Conservation (phyloP, 345 rosid genomes). For the Eucalyptus marginata region DNA sequence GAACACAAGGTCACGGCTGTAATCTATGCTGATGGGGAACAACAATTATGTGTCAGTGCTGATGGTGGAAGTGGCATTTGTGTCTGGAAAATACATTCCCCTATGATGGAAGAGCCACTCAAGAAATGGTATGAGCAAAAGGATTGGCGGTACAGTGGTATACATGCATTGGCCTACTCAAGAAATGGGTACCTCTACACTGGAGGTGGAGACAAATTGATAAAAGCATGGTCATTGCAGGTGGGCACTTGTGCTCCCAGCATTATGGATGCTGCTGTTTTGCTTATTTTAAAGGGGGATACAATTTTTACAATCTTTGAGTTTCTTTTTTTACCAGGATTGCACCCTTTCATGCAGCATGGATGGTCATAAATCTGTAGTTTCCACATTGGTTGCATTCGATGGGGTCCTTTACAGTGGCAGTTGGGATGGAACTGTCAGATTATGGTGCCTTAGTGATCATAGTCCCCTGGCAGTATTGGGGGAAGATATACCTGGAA, state of each 20-base stretch:
- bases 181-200: conserved; percentile 57
- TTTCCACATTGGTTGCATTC: conserved; percentile 48
- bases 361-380: conserved; percentile 88
- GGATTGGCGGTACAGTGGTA: conserved; percentile 95
- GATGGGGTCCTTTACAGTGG: conserved; percentile 81
- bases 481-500: conserved; percentile 47
- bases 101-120: conserved; percentile 49
- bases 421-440: conserved; percentile 88
- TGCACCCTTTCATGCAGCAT: conserved; percentile 54
- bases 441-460: conserved; percentile 82
- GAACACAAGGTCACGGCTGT: conserved; percentile 79
- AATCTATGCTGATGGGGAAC: conserved; percentile 46
- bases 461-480: conserved; percentile 65
- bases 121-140: conserved; percentile 79
- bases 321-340: conserved; percentile 31
- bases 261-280: neutral
- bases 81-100: conserved; percentile 50
- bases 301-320: neutral
- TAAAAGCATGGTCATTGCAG: conserved; percentile 83
- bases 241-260: conserved; percentile 6
- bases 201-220: conserved; percentile 85
- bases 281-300: neutral
- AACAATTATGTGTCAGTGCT: conserved; percentile 64
- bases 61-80: conserved; percentile 87
- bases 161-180: conserved; percentile 60